A percentile compares a stretch with the other conserved stretches of the same genome.
Conservation (phyloP, 352 stramenopile genomes). For the Phytophthora tubulina region DNA sequence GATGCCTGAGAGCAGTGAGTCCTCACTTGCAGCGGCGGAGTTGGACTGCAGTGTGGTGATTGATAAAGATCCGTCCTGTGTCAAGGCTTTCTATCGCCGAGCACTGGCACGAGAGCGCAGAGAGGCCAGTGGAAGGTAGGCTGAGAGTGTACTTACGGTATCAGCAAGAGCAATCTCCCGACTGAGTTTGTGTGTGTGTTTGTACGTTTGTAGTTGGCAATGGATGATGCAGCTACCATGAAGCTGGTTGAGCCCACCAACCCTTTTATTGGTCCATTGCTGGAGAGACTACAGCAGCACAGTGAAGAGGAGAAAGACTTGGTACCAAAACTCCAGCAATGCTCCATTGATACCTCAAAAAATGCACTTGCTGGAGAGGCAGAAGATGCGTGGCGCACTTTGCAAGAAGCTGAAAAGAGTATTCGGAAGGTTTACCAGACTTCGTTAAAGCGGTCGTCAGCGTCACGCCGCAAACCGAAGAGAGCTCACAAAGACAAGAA, state of each 20-base stretch:
- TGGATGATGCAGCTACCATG: slow-evolving; percentile 39
- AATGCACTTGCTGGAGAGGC: slow-evolving; percentile 25
- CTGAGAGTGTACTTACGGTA: neutral
- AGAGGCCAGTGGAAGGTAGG: slow-evolving; percentile 69
- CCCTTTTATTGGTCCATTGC: slow-evolving; percentile 36
- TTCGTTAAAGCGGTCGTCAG: slow-evolving; percentile 7
- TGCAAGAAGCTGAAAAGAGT: slow-evolving; percentile 65
- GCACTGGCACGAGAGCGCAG: slow-evolving; percentile 80
- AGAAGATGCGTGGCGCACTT: slow-evolving; percentile 51
- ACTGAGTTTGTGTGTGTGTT: neutral
- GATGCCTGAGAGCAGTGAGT: slow-evolving; percentile 22
- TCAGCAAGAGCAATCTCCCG: neutral
- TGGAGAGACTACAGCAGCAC: slow-evolving; percentile 32
- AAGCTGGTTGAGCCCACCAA: slow-evolving; percentile 54
- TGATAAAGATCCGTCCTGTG: slow-evolving; percentile 62
- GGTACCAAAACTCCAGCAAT: slow-evolving; percentile 16
- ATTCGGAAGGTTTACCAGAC: slow-evolving; percentile 37
- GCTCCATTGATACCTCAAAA: slow-evolving; percentile 1
- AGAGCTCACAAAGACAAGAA: slow-evolving; percentile 16
- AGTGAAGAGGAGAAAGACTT: slow-evolving; percentile 21
- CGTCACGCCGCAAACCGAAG: neutral
- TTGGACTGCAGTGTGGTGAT: slow-evolving; percentile 84
- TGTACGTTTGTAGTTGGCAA: slow-evolving; percentile 40
- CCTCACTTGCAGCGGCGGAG: slow-evolving; percentile 47
- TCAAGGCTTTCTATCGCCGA: slow-evolving; percentile 93